Evolutionary conservation across 192 early-diverging fungal genomes (phyloP), one percentile per base, ranked within the genome.

Genomic region (Helicostylum pulchrum): DNA sequence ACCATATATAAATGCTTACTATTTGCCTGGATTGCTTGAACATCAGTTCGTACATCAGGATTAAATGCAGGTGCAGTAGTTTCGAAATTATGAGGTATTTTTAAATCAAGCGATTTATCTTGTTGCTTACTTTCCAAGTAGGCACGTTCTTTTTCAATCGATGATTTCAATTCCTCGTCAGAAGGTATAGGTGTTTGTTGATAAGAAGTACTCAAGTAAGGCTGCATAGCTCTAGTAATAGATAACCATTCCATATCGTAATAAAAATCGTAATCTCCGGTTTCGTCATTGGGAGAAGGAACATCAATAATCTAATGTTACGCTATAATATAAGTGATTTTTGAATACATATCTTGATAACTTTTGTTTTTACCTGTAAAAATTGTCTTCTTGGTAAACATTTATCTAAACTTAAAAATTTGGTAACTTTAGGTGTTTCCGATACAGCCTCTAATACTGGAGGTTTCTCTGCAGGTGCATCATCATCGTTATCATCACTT

Each of bases 381-480:
- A 93, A 97, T 39, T 91, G 77, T 1, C 91, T 79, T 4, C 77
- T 56, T 2, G 87, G 88, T 20, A 92, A 51, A 58, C 97, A 99
- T 58, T 98, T 98, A 77, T 99, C 97, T n/a, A 99, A 76, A 3
- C 94, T 85, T 45, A 98, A 64, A 73, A 99, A 99, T 34, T 80
- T 71, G 2, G 97, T 99, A 7, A 75, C 12, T 34, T 64, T 64
- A 11, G 56, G 21, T 47, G 31, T 30, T 12, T 57, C n/a, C 10
- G 34, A 8, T 26, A 26, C 15, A 55, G 15, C 30, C 11, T 55
- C 51, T 39, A 15, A 7, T 19, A 21, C 21, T 42, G 34, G 2
- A 7, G 26, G 4, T 11, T 68, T 49, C 9, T 46, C 17, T 19
- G 10, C 44, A 34, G 52, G 12, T 20, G 52, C 48, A 23, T 57